Evolutionary conservation across 495 filamentous ascomycete species (phyloP), one percentile per base, ranked within the genome.

Genomic region (Tuber calosporum): DNA sequence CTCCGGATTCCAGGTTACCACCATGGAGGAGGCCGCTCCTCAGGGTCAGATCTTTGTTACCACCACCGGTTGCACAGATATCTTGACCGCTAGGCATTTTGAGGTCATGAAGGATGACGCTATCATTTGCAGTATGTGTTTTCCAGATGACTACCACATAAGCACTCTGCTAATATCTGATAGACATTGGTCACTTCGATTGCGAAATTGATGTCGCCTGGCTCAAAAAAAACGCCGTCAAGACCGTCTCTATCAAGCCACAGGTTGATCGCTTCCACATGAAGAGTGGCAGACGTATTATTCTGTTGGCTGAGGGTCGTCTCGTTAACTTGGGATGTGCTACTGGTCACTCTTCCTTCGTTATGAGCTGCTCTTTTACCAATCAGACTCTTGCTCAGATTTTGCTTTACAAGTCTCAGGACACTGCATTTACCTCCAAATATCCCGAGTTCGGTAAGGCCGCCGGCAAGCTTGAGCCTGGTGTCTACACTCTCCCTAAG

Each of bases 321-420:
- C 91, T 99, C 72, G 96, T 99, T 86, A 99, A 99, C 88, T 87
- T 99, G 72, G 95, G 95, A 84, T 99, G 95, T 86, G 95, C 95
- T 82, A 99, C 95, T 74, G 95, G 95, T 75, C 95, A 99, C 91
- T 97, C 94, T 80, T 97, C 94, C 68, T 99, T 99, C 86, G 95
- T 99, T 88, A 82, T 99, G 95, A 96, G 93, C 78, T 99, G 95
- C 92, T 97, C 94, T 75, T 99, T 99, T 91, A 97, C 94, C 87
- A 99, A 99, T 90, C 95, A 99, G 88, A 95, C 97, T 77, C 92
- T 99, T 83, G 95, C 95, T 39, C 95, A 99, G 87, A 99, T 99
- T 85, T 91, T 97, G 87, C 87, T 99, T 77, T 99, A 85, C 91
- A 98, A 98, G 90, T 89, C 90, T 79, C 87, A 90, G 83, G 94